These are phyloP conservation scores for Phytophthora brassicae DNA, from an alignment of 352 stramenopile species.

Conservation along the genomic window DNA sequence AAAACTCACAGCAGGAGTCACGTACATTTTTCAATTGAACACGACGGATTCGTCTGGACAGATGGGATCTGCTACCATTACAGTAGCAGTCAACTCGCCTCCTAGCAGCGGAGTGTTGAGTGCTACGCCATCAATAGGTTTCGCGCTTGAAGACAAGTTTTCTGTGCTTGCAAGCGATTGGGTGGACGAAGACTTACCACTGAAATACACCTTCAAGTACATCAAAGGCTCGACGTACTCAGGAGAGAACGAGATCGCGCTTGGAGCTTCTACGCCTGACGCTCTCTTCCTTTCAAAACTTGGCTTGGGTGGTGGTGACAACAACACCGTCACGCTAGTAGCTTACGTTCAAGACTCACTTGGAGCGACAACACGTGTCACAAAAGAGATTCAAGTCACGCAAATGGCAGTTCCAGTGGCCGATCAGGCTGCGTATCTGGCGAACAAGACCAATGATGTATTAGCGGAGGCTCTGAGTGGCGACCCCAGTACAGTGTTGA, in stretches of 20 bases:
- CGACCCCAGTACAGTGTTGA: constrained; percentile 62
- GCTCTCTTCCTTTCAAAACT: constrained; percentile 55
- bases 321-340: constrained; percentile 65
- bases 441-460: constrained; percentile 53
- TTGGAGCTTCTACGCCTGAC: constrained; percentile 56
- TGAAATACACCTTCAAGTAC: constrained; percentile 77
- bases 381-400: constrained; percentile 55
- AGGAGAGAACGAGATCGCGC: constrained; percentile 46
- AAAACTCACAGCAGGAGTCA: constrained; percentile 38
- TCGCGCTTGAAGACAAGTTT: constrained; percentile 59
- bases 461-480: constrained; percentile 50
- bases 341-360: constrained; percentile 62
- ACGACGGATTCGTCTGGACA: constrained; percentile 46
- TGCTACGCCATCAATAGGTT: constrained; percentile 44
- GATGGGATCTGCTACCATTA: constrained; percentile 42
- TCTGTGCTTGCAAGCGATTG: constrained; percentile 49
- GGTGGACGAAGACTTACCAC: constrained; percentile 66
- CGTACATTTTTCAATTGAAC: constrained; percentile 57
- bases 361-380: constrained; percentile 45
- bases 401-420: constrained; percentile 41
- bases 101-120: constrained; percentile 51
- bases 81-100: constrained; percentile 49
- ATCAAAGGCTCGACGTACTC: constrained; percentile 59
- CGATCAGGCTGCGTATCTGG: constrained; percentile 54
- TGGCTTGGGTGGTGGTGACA: constrained; percentile 51